Percentiles rank a stretch among this genome's conserved stretches.
These are phyloP conservation scores for Botrytis elliptica DNA, from an alignment of 2,329 filamentous ascomycete genomes.

Conservation along the genomic window DNA sequence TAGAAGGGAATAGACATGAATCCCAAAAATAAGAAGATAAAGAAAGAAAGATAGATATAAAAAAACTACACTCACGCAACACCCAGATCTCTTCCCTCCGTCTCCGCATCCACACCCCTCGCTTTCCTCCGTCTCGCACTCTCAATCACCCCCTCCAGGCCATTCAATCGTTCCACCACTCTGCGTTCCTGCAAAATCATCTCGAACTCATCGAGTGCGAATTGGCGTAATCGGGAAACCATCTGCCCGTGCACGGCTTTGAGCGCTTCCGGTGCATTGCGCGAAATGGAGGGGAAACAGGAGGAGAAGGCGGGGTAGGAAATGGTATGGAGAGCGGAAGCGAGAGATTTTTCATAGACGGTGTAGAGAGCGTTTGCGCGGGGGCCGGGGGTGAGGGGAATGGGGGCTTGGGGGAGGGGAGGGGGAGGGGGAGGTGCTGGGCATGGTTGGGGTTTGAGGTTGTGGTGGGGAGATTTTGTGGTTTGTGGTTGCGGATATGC, in stretches of 20 bases:
- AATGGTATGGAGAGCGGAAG: constrained; percentile 55
- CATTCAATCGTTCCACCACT: constrained; percentile 58
- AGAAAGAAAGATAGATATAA: neutral
- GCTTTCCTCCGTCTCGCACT: constrained; percentile 45
- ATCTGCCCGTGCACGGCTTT: constrained; percentile 57
- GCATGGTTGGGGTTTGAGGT: neutral
- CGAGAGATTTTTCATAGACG: constrained; percentile 53
- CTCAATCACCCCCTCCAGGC: constrained; percentile 55
- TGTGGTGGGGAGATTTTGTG: neutral
- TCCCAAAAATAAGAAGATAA: too few species aligned
- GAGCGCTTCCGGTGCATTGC: constrained; percentile 51
- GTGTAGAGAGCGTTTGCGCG: constrained; percentile 56
- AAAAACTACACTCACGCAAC: constrained; percentile 14
- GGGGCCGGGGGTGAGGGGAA: constrained; percentile 49
- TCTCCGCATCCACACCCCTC: constrained; percentile 19
- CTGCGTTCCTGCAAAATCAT: constrained; percentile 51
- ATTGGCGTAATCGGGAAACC: constrained; percentile 53
- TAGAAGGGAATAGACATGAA: too few species aligned
- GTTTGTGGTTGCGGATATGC: neutral
- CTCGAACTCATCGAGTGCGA: constrained; percentile 60
- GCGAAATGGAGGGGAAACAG: constrained; percentile 61
- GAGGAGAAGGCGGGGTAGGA: constrained; percentile 56
- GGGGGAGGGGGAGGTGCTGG: neutral
- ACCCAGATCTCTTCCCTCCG: neutral
- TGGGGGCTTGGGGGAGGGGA: constrained; percentile 30